Percentiles rank a stretch among this genome's conserved stretches.
phyloP scores from a whole-genome alignment of 2,329 filamentous ascomycete genomes.

The Trichoderma koningii region DNA sequence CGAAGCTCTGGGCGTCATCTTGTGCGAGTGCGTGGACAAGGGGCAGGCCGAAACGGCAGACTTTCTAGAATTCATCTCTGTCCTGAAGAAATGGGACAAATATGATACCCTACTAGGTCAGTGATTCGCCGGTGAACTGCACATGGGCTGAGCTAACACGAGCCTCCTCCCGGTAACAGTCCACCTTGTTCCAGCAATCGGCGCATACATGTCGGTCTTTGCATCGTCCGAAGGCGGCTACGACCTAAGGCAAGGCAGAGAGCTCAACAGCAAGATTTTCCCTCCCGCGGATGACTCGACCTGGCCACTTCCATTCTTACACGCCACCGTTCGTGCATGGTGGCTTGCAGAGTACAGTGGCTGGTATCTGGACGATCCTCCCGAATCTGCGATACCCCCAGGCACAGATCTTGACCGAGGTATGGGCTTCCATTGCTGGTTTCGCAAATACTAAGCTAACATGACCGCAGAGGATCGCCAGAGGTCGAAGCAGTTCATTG shows the following conservation, averaged over 20 bases:
- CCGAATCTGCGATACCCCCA: conserved; percentile 56
- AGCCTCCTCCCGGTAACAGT: conserved; percentile 45
- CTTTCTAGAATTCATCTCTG: conserved; percentile 69
- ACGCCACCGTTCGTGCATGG: conserved; percentile 76
- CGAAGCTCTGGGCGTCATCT: conserved; percentile 79
- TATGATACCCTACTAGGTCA: conserved; percentile 67
- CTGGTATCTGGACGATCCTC: conserved; percentile 76
- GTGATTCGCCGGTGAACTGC: conserved; percentile 27
- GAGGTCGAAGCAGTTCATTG: conserved; percentile 71
- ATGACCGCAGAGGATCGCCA: conserved; percentile 63
- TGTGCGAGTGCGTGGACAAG: conserved; percentile 76
- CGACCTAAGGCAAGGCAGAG: conserved; percentile 67
- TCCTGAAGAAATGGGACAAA: conserved; percentile 70
- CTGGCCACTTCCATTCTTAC: conserved; percentile 74
- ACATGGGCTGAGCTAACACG: conserved; percentile 16
- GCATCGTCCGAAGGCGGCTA: conserved; percentile 74
- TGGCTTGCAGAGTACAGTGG: conserved; percentile 95
- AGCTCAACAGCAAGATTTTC: conserved; percentile 69
- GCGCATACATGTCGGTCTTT: conserved; percentile 74
- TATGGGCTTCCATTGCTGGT: conserved; percentile 34
- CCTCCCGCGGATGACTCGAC: conserved; percentile 64
- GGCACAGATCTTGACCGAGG: conserved; percentile 65
- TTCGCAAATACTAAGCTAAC: conserved; percentile 29
- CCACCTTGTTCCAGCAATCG: conserved; percentile 80
- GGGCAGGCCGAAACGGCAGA: conserved; percentile 70